These are phyloP conservation scores for Pseudocohnilembus persalinus DNA, from an alignment of 169 alveolate species.

Conservation along the genomic window DNA sequence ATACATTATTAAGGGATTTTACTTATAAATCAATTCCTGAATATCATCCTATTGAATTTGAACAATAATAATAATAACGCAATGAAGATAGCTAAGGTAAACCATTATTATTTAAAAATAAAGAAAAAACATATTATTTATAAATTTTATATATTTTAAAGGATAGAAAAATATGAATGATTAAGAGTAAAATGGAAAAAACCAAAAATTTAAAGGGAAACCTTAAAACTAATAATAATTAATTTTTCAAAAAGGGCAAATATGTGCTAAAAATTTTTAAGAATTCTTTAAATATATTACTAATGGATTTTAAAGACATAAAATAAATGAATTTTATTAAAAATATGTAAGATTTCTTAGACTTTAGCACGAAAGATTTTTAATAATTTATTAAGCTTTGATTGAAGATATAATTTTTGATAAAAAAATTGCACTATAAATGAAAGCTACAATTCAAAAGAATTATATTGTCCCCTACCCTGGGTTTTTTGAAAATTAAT, in stretches of 20 bases:
- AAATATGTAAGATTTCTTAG: conserved; percentile 44
- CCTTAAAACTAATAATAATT: too few species aligned
- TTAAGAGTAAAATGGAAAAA: not conserved
- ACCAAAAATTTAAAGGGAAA: not conserved
- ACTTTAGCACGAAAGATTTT: conserved; percentile 37
- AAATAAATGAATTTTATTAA: conserved; percentile 50
- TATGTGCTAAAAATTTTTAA: conserved; percentile 13
- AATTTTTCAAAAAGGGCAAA: not conserved
- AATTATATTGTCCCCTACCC: not conserved
- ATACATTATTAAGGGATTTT: conserved; percentile 41
- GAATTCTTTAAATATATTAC: not conserved
- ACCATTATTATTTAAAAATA: too few species aligned
- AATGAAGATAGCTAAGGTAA: conserved; percentile 20
- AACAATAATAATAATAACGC: too few species aligned
- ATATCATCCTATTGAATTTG: conserved; percentile 16
- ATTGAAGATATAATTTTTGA: conserved; percentile 39
- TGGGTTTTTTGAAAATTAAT: not conserved
- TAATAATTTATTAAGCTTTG: conserved; percentile 38
- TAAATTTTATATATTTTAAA: too few species aligned
- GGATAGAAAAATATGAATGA: not conserved
- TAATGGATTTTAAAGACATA: not conserved
- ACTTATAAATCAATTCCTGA: conserved; percentile 19
- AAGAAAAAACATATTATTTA: not conserved
- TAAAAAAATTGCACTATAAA: not conserved
- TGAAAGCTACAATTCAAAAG: not conserved